Evolutionary conservation across 306 rosid species (phyloP).

Genomic region (Pyrus communis): DNA sequence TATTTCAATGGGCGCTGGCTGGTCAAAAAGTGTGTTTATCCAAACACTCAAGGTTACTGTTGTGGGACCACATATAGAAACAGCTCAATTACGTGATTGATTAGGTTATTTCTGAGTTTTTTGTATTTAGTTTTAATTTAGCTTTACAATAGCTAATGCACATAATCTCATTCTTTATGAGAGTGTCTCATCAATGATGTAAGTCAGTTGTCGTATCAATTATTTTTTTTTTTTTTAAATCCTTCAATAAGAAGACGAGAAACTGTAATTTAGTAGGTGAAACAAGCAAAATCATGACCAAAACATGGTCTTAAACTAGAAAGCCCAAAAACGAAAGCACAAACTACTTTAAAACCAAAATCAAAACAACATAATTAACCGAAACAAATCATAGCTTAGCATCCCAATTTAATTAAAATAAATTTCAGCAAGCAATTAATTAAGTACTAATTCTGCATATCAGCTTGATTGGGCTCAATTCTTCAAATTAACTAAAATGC

Average conservation of each 20-base stretch:
- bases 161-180: no score
- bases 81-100: no score
- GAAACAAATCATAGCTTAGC: neutral
- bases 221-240: no score
- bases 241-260: neutral
- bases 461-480: neutral
- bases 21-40: neutral
- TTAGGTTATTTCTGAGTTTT: no score
- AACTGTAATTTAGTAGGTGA: no score
- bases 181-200: no score
- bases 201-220: no score
- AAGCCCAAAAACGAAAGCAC: neutral
- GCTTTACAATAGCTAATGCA: no score
- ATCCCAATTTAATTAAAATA: neutral
- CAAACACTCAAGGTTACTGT: neutral
- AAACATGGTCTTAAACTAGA: no score
- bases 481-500: neutral
- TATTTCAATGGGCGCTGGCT: neutral
- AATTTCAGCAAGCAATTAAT: neutral
- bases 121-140: no score
- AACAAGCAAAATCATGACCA: neutral
- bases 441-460: neutral
- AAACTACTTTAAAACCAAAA: constrained; percentile 11
- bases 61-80: neutral
- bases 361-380: neutral